These are phyloP conservation scores for Colletotrichum gloeosporioides DNA, from an alignment of 2,329 filamentous ascomycete genomes.

Conservation along the genomic window DNA sequence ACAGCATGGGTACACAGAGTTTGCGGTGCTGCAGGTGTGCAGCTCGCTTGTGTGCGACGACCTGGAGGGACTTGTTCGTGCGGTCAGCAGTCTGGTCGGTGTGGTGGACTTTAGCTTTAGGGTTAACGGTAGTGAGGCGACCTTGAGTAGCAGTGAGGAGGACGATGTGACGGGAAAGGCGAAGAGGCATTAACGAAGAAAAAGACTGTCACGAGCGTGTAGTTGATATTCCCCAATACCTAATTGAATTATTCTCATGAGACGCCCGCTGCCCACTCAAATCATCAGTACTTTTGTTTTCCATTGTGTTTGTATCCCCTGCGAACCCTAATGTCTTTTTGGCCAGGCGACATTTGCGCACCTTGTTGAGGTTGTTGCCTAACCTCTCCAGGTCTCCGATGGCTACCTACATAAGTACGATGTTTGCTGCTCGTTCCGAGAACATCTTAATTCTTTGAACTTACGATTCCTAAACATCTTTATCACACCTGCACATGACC, in stretches of 20 bases:
- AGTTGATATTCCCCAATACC: neutral
- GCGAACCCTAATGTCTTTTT: neutral
- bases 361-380: neutral
- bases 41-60: conserved; percentile 74
- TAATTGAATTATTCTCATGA: neutral
- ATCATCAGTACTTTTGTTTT: neutral
- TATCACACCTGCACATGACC: neutral
- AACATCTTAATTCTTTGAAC: neutral
- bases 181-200: neutral
- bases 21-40: conserved; percentile 77
- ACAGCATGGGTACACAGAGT: conserved; percentile 76
- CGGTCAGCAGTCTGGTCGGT: conserved; percentile 71
- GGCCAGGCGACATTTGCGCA: rapidly evolving
- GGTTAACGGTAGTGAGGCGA: conserved; percentile 36
- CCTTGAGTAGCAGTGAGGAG: neutral
- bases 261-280: neutral
- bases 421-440: neutral
- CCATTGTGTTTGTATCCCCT: neutral
- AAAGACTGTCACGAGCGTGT: neutral
- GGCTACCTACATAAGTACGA: neutral
- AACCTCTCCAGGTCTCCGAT: neutral
- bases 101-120: conserved; percentile 78
- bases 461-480: rapidly evolving
- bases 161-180: neutral
- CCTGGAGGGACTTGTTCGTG: conserved; percentile 64